These are phyloP conservation scores for Elongisporangium senticosum DNA, from an alignment of 352 stramenopile species.

Conservation along the genomic window DNA sequence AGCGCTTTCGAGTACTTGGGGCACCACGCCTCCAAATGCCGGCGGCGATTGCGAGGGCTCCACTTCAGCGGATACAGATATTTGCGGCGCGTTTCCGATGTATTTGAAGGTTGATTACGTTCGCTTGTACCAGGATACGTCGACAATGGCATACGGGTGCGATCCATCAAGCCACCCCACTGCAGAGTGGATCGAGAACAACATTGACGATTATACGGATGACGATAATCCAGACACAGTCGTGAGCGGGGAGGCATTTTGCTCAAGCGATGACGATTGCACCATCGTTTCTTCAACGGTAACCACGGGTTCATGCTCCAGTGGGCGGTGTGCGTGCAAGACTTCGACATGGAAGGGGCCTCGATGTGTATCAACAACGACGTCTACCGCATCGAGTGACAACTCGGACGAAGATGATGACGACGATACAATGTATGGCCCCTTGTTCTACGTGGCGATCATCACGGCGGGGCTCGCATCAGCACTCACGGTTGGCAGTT, in stretches of 20 bases:
- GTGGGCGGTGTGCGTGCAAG: conserved; percentile 18
- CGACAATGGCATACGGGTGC: conserved; percentile 28
- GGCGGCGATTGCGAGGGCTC: conserved; percentile 37
- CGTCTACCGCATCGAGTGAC: conserved; percentile 15
- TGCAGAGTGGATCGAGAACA: conserved; percentile 38
- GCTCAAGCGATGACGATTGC: conserved; percentile 36
- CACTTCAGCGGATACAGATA: conserved; percentile 27
- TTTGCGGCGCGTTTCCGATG: conserved; percentile 61
- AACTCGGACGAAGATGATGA: conserved; percentile 1
- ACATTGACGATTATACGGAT: conserved; percentile 50
- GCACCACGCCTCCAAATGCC: conserved; percentile 44
- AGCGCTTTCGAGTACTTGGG: conserved; percentile 86
- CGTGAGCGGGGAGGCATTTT: conserved; percentile 36
- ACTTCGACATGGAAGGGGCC: conserved; percentile 28
- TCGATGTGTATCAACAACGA: conserved; percentile 22
- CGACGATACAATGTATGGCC: conserved; percentile 8
- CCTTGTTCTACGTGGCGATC: conserved; percentile 20
- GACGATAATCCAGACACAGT: conserved; percentile 26
- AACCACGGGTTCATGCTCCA: conserved; percentile 18
- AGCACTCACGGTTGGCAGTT: conserved; percentile 8
- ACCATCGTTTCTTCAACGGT: conserved; percentile 16
- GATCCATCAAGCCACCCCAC: conserved; percentile 41
- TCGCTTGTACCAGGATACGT: conserved; percentile 52
- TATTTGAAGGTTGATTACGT: conserved; percentile 77
- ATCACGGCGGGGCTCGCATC: conserved; percentile 18